A percentile compares a stretch with the other conserved stretches of the same genome.
phyloP scores from a whole-genome alignment of 2,329 filamentous ascomycete genomes.

The Coleophoma crateriformis region DNA sequence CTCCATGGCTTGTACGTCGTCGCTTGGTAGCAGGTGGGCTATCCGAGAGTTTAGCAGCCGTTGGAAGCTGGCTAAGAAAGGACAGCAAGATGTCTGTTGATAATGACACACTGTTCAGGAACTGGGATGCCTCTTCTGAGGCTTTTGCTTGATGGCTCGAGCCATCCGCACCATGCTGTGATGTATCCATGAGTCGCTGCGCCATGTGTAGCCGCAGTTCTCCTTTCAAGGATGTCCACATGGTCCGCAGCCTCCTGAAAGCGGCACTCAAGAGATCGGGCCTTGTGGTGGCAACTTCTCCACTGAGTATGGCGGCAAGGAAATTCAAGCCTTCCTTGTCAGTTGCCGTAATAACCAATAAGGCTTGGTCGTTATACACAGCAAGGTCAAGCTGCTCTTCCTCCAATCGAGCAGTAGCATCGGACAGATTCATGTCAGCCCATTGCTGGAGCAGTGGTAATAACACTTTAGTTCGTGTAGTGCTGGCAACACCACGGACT shows the following conservation, averaged over 20 bases:
- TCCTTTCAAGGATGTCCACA: conserved; percentile 69
- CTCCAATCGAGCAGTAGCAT: conserved; percentile 44
- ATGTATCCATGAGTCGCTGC: conserved; percentile 56
- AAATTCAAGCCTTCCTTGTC: conserved; percentile 51
- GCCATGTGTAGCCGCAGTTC: conserved; percentile 55
- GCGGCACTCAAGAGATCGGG: conserved; percentile 53
- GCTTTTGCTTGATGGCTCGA: conserved; percentile 28
- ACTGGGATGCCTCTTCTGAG: conserved; percentile 60
- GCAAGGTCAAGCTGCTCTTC: conserved; percentile 39
- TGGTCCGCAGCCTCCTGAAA: conserved; percentile 62
- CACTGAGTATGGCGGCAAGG: conserved; percentile 43
- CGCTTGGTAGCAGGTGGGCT: conserved; percentile 72
- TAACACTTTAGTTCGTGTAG: conserved; percentile 67
- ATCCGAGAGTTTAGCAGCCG: conserved; percentile 65
- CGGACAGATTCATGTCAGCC: conserved; percentile 47
- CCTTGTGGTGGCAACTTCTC: conserved; percentile 36
- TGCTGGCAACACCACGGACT: conserved; percentile 64
- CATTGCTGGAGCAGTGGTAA: conserved; percentile 70
- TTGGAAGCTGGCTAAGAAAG: conserved; percentile 71
- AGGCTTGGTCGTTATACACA: conserved; percentile 45
- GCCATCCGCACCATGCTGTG: conserved; percentile 36
- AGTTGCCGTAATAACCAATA: conserved; percentile 46
- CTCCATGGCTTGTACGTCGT: conserved; percentile 70
- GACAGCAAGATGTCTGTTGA: conserved; percentile 65
- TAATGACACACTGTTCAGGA: conserved; percentile 68